phyloP scores from a whole-genome alignment of 306 rosid genomes.

The Sphenostylis stenocarpa region DNA sequence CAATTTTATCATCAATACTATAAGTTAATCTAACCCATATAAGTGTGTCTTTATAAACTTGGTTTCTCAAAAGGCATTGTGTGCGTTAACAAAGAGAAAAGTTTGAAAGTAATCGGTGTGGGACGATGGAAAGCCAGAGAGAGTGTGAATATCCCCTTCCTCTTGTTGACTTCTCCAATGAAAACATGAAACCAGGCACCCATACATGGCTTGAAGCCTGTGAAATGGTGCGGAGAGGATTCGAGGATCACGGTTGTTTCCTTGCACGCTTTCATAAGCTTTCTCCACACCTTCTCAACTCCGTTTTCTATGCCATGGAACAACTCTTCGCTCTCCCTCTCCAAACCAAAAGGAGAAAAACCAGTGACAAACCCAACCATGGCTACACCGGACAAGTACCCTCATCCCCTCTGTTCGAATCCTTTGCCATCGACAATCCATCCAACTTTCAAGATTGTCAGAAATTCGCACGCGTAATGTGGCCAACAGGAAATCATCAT shows the following conservation, averaged over 20 bases:
- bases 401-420: conserved; percentile 15
- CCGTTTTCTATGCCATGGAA: background rate
- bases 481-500: conserved; percentile 34
- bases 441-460: background rate
- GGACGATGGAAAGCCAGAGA: background rate
- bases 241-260: conserved; percentile 37
- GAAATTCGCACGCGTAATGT: conserved; percentile 24
- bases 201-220: conserved; percentile 23
- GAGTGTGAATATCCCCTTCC: background rate
- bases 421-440: conserved; percentile 33
- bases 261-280: conserved; percentile 21
- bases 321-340: background rate
- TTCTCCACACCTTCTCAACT: background rate
- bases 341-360: background rate
- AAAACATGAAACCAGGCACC: conserved; percentile 31
- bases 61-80: too few species aligned
- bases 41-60: too few species aligned
- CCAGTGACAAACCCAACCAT: conserved; percentile 32
- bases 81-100: too few species aligned
- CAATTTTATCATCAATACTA: too few species aligned
- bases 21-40: too few species aligned
- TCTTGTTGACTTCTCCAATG: background rate
- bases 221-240: conserved; percentile 18
- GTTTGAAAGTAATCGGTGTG: too few species aligned
- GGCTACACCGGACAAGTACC: conserved; percentile 23